These are phyloP conservation scores for Jaltomata sinuosa DNA, from an alignment of 257 asterid species.

Conservation along the genomic window DNA sequence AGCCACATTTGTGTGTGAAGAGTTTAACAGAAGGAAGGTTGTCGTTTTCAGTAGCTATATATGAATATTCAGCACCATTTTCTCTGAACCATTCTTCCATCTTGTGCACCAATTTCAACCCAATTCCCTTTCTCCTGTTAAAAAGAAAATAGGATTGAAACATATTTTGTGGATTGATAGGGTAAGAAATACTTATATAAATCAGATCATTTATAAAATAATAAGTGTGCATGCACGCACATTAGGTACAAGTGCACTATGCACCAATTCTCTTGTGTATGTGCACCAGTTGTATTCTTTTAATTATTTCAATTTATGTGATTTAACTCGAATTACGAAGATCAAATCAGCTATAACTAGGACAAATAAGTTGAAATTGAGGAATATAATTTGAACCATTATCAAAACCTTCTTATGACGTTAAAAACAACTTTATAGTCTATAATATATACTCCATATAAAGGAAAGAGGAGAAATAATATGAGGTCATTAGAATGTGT, in stretches of 20 bases:
- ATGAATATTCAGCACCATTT: slow-evolving; percentile 72
- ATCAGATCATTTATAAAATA: no score
- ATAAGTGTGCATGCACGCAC: neutral
- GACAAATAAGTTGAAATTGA: neutral
- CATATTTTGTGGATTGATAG: no score
- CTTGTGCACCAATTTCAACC: slow-evolving; percentile 45
- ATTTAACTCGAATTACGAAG: no score
- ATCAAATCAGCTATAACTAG: neutral
- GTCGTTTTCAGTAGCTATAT: slow-evolving; percentile 83
- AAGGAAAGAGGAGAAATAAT: neutral
- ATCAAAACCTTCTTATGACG: neutral
- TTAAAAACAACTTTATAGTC: neutral
- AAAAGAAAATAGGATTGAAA: no score
- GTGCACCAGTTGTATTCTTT: no score
- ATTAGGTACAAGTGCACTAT: neutral
- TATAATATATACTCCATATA: neutral
- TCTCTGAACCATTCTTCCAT: slow-evolving; percentile 69
- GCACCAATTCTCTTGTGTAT: neutral
- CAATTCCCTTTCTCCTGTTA: slow-evolving; percentile 78
- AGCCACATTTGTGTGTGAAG: slow-evolving; percentile 72
- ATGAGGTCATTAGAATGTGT: neutral
- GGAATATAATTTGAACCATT: neutral
- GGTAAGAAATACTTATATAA: no score
- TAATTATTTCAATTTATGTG: no score
- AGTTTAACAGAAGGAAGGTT: slow-evolving; percentile 65